These are phyloP conservation scores for Colletotrichum spaethianum DNA, from an alignment of 2,329 filamentous ascomycete species.

Conservation along the genomic window DNA sequence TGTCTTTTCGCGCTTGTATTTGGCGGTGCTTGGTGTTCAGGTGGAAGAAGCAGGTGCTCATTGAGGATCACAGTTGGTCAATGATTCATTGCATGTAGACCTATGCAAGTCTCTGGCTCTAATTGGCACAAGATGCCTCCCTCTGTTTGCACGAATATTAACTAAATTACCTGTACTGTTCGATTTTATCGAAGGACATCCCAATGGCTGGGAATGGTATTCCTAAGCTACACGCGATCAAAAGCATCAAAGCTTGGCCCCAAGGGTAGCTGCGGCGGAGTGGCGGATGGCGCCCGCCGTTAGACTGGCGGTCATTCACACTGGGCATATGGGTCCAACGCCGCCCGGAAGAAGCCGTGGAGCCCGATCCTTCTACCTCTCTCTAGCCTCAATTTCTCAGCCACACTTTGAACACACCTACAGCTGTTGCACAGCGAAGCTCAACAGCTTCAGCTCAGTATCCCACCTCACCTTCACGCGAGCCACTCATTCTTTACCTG, in stretches of 20 bases:
- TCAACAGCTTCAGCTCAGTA: conserved; percentile 12
- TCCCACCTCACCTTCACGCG: conserved; percentile 8
- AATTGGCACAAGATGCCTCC: neutral
- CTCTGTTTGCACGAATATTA: neutral
- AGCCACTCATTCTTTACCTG: neutral
- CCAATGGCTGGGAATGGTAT: neutral
- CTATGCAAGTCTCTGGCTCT: neutral
- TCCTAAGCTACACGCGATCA: neutral
- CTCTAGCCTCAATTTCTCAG: conserved; percentile 15
- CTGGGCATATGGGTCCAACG: conserved; percentile 6
- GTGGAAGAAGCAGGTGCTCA: neutral
- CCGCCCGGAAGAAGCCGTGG: conserved; percentile 4
- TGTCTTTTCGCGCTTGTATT: conserved; percentile 5
- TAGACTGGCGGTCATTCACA: neutral
- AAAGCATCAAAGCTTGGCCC: neutral
- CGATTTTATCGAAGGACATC: neutral
- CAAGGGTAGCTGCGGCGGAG: neutral
- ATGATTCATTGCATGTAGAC: conserved; percentile 13
- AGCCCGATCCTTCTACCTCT: neutral
- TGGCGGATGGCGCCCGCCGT: conserved; percentile 1
- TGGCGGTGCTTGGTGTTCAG: neutral
- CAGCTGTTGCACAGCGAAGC: conserved; percentile 2
- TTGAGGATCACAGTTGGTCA: neutral
- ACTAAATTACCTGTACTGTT: neutral
- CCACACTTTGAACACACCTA: conserved; percentile 3